phyloP scores from a whole-genome alignment of 371 early-diverging fungal genomes.

The Haplosporangium sp. region DNA sequence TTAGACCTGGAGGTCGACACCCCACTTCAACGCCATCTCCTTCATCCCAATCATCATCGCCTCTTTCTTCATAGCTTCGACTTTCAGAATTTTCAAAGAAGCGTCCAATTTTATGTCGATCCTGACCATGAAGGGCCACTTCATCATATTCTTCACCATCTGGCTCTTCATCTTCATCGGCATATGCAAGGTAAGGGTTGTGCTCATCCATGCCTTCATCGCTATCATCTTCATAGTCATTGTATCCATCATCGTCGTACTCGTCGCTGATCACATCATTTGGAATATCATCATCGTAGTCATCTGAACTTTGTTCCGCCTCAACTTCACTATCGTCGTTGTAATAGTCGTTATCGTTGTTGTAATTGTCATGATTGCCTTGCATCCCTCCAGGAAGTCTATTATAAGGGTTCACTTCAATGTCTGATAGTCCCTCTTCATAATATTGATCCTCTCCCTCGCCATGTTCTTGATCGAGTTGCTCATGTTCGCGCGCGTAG shows the following conservation, averaged over 20 bases:
- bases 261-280: conserved; percentile 46
- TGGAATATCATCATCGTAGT: conserved; percentile 31
- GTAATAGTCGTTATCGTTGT: conserved; percentile 10
- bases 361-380: conserved; percentile 19
- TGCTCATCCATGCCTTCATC: conserved; percentile 54
- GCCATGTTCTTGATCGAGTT: neutral
- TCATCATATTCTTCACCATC: conserved; percentile 30
- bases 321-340: conserved; percentile 8
- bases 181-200: conserved; percentile 57
- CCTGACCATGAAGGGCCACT: conserved; percentile 37
- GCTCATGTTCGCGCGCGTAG: conserved; percentile 16
- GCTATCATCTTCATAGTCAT: conserved; percentile 30
- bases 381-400: conserved; percentile 51
- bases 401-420: conserved; percentile 37
- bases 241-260: conserved; percentile 52
- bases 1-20: conserved; percentile 33
- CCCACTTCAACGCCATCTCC: conserved; percentile 41
- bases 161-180: conserved; percentile 27
- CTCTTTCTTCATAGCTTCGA: neutral
- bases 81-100: conserved; percentile 27
- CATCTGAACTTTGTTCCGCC: conserved; percentile 22
- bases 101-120: conserved; percentile 50
- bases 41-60: conserved; percentile 42
- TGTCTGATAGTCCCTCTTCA: conserved; percentile 39
- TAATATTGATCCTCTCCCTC: conserved; percentile 28